These are phyloP conservation scores for Leonotis leonurus DNA, from an alignment of 257 asterid genomes.

Conservation along the genomic window DNA sequence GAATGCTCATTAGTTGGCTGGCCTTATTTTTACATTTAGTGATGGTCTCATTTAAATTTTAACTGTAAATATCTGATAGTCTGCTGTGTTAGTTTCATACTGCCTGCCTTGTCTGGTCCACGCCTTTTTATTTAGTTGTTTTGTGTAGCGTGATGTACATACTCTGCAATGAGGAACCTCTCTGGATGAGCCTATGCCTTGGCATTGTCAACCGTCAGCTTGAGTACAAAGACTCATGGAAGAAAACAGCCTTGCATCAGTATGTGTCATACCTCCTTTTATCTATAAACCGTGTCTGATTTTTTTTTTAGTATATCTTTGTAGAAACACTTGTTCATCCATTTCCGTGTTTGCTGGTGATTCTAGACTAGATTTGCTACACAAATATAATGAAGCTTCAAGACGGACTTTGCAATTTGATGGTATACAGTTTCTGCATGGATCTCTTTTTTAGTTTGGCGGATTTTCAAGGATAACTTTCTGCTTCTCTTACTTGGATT, in stretches of 20 bases:
- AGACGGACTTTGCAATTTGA: slow-evolving; percentile 49
- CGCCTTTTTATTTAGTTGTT: slow-evolving; percentile 15
- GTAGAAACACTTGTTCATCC: slow-evolving; percentile 13
- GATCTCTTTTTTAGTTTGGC: neutral
- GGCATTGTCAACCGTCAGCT: slow-evolving; percentile 55
- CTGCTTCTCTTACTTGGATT: slow-evolving; percentile 20
- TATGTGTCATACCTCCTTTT: slow-evolving; percentile 25
- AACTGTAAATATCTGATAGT: slow-evolving; percentile 1
- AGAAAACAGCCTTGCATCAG: slow-evolving; percentile 91
- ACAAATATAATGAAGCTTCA: slow-evolving; percentile 28
- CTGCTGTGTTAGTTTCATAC: neutral
- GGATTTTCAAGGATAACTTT: slow-evolving; percentile 5
- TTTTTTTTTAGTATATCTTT: slow-evolving; percentile 6
- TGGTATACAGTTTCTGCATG: slow-evolving; percentile 38
- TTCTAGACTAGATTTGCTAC: slow-evolving; percentile 52
- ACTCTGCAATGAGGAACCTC: slow-evolving; percentile 94
- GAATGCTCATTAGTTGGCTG: neutral
- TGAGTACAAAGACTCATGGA: slow-evolving; percentile 96
- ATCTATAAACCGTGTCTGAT: neutral
- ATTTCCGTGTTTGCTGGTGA: slow-evolving; percentile 12
- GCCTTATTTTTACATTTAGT: neutral
- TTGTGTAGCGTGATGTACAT: slow-evolving; percentile 82
- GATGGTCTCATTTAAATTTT: neutral
- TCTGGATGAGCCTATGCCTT: slow-evolving; percentile 84
- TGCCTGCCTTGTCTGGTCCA: neutral